Evolutionary conservation across 129 eudicot genomes (phyloP).

Genomic region (Gnaphalium uliginosum): DNA sequence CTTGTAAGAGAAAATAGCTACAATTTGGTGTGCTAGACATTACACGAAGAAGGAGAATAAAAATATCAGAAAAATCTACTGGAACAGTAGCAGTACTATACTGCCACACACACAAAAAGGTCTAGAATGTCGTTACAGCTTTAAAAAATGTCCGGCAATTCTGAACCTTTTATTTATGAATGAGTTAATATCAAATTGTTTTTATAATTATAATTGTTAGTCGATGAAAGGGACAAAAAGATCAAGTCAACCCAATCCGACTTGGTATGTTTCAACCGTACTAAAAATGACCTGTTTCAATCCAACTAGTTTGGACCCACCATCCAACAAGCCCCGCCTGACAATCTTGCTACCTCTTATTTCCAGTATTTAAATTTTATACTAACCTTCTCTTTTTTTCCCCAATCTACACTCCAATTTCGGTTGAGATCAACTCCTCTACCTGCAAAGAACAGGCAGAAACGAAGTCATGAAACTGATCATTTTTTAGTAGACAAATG

Average conservation of each 20-base stretch:
- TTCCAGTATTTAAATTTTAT: not conserved
- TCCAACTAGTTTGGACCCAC: not conserved
- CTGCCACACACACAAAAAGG: constrained; percentile 3
- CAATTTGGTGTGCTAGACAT: not conserved
- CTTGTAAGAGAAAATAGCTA: not conserved
- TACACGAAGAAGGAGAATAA: not conserved
- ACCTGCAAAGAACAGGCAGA: constrained; percentile 57
- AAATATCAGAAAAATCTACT: constrained; percentile 6
- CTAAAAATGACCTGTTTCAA: not conserved
- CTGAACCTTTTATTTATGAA: not conserved
- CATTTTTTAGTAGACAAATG: not conserved
- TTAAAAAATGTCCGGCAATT: not conserved
- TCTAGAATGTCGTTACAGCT: not conserved
- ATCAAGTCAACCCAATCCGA: not conserved
- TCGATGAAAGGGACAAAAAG: no score
- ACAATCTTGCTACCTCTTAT: not conserved
- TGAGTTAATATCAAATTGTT: no score
- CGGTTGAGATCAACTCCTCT: constrained; percentile 99
- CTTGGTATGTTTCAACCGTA: not conserved
- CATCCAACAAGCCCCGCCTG: not conserved
- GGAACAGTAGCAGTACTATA: not conserved
- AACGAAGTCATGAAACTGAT: constrained; percentile 24
- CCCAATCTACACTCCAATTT: constrained; percentile 99
- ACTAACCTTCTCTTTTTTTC: constrained; percentile 94
- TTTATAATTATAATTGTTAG: no score